A percentile compares a stretch with the other conserved stretches of the same genome.
Conservation (phyloP, 2,329 filamentous ascomycete species). For the Rutstroemia sydowiana region DNA sequence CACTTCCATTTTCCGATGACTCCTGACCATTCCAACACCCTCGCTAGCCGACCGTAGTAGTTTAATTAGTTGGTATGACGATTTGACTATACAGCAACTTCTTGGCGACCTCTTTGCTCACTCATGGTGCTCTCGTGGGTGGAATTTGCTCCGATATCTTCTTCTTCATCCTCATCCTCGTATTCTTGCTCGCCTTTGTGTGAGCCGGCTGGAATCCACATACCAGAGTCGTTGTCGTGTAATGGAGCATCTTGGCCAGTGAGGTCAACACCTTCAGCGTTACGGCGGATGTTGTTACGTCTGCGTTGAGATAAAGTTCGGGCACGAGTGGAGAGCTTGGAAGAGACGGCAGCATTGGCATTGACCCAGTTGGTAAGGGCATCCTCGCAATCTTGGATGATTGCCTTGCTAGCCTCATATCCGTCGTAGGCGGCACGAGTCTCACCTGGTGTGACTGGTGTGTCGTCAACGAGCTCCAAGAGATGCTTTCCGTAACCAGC, state of each 20-base stretch:
- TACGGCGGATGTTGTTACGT: constrained; percentile 61
- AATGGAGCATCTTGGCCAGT: constrained; percentile 74
- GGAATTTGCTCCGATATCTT: constrained; percentile 48
- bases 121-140: constrained; percentile 48
- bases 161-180: constrained; percentile 60
- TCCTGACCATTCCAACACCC: constrained; percentile 3
- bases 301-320: constrained; percentile 83
- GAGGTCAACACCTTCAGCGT: constrained; percentile 70
- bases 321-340: constrained; percentile 79
- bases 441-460: constrained; percentile 93
- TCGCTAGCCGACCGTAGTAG: constrained; percentile 1
- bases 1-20: constrained; percentile 15
- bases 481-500: constrained; percentile 97
- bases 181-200: constrained; percentile 53
- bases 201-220: constrained; percentile 69
- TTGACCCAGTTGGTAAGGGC: constrained; percentile 94
- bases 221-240: constrained; percentile 67
- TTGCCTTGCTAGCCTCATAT: constrained; percentile 96
- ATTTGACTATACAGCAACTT: constrained; percentile 32
- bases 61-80: constrained; percentile 1
- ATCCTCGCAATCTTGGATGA: constrained; percentile 98
- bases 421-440: constrained; percentile 93
- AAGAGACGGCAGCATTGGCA: constrained; percentile 79
- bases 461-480: constrained; percentile 94
- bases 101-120: constrained; percentile 48